Conservation (phyloP, 345 rosid species). For the Punica granatum region DNA sequence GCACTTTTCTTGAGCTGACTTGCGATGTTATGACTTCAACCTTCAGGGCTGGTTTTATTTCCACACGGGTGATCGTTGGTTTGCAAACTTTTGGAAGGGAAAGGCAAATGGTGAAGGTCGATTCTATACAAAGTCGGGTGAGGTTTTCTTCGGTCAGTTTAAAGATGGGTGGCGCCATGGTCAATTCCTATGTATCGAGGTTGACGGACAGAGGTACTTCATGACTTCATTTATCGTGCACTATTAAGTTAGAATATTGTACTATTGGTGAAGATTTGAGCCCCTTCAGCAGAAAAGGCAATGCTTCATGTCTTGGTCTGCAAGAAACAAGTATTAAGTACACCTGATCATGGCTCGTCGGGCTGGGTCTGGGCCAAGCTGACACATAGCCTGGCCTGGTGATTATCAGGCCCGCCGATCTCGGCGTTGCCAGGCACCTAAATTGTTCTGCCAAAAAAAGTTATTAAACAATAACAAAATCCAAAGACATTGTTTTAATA, state of each 20-base stretch:
- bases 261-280: neutral
- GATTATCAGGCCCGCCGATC: too few species aligned
- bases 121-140: slow-evolving; percentile 82
- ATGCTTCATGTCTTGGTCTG: neutral
- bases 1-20: neutral
- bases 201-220: slow-evolving; percentile 71
- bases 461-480: too few species aligned
- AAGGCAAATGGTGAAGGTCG: slow-evolving; percentile 91
- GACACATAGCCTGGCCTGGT: too few species aligned
- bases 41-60: slow-evolving; percentile 93
- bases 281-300: neutral
- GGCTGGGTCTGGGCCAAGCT: neutral
- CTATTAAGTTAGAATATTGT: neutral
- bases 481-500: too few species aligned
- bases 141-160: slow-evolving; percentile 74
- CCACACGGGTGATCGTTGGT: slow-evolving; percentile 85
- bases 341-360: neutral
- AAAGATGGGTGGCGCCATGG: slow-evolving; percentile 95
- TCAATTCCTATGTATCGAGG: slow-evolving; percentile 56
- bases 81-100: slow-evolving; percentile 99
- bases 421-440: too few species aligned
- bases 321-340: neutral
- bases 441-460: too few species aligned
- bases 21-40: slow-evolving; percentile 4
- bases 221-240: neutral